These are phyloP conservation scores for Lachnellula arida DNA, from an alignment of 2,329 filamentous ascomycete genomes.

Conservation along the genomic window DNA sequence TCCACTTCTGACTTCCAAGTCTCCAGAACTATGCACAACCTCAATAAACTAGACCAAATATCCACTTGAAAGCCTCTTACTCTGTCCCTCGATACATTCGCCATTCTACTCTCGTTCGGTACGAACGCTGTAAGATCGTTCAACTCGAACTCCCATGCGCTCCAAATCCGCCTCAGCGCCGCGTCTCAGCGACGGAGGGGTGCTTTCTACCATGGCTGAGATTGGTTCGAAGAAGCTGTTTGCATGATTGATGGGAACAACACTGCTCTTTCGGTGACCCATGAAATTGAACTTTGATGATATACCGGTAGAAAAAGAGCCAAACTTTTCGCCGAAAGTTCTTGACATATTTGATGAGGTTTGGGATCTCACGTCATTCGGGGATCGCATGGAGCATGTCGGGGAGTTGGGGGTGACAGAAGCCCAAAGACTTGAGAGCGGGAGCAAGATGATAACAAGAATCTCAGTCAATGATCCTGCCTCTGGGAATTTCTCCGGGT, in stretches of 20 bases:
- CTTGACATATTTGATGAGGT: background rate
- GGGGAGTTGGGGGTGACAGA: constrained; percentile 23
- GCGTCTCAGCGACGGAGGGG: constrained; percentile 12
- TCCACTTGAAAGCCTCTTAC: background rate
- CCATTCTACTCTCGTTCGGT: background rate
- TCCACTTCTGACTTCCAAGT: background rate
- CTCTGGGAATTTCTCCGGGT: constrained; percentile 41
- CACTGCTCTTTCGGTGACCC: background rate
- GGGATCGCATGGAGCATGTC: background rate
- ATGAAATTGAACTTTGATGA: background rate
- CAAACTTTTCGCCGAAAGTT: background rate
- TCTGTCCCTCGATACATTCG: background rate
- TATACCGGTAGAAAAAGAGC: background rate
- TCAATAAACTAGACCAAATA: background rate
- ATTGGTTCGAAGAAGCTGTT: constrained; percentile 14
- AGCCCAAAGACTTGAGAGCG: constrained; percentile 64
- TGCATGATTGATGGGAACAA: constrained; percentile 7
- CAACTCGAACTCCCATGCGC: constrained; percentile 25
- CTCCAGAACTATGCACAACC: background rate
- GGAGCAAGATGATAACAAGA: constrained; percentile 57
- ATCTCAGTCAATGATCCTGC: constrained; percentile 52
- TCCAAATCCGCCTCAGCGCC: constrained; percentile 28
- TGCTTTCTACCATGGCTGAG: constrained; percentile 6
- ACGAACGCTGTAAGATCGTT: constrained; percentile 22
- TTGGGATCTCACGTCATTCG: background rate